A percentile compares a stretch with the other conserved stretches of the same genome.
Conservation (phyloP, 306 rosid species). For the Benincasa hispida region DNA sequence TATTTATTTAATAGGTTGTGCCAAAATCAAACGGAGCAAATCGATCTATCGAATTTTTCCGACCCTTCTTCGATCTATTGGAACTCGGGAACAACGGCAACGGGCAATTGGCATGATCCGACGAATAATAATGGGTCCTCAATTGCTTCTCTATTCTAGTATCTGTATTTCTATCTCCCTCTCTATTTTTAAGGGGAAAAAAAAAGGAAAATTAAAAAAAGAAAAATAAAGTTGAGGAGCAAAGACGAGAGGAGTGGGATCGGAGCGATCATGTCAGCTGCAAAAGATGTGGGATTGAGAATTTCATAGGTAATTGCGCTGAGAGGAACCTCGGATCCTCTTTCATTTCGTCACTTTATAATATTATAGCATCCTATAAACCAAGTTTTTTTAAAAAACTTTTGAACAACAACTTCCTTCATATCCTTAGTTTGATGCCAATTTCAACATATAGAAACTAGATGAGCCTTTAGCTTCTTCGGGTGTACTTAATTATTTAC, state of each 20-base stretch:
- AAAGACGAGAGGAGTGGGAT: conserved; percentile 51
- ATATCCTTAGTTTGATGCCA: neutral
- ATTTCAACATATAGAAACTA: neutral
- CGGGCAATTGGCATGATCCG: conserved; percentile 54
- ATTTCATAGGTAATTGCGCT: conserved; percentile 38
- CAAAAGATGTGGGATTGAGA: conserved; percentile 69
- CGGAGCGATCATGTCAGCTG: conserved; percentile 97
- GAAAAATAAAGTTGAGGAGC: conserved; percentile 9
- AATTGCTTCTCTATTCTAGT: conserved; percentile 64
- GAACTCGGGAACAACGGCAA: conserved; percentile 32
- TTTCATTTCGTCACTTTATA: conserved; percentile 1
- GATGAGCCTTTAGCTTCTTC: neutral
- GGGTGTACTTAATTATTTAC: neutral
- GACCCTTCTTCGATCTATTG: conserved; percentile 56
- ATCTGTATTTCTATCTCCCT: conserved; percentile 3
- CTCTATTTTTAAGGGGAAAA: conserved; percentile 6
- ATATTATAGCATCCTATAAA: neutral
- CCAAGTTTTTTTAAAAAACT: neutral
- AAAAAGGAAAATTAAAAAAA: neutral
- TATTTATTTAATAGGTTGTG: neutral
- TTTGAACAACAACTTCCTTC: neutral
- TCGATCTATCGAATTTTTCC: conserved; percentile 17
- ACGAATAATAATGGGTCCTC: conserved; percentile 51
- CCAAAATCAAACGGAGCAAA: conserved; percentile 48
- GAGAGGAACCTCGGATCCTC: conserved; percentile 99